Percentiles rank a stretch among this genome's conserved stretches.
These are phyloP conservation scores for Fraxinus americana DNA, from an alignment of 257 asterid species.

Conservation along the genomic window DNA sequence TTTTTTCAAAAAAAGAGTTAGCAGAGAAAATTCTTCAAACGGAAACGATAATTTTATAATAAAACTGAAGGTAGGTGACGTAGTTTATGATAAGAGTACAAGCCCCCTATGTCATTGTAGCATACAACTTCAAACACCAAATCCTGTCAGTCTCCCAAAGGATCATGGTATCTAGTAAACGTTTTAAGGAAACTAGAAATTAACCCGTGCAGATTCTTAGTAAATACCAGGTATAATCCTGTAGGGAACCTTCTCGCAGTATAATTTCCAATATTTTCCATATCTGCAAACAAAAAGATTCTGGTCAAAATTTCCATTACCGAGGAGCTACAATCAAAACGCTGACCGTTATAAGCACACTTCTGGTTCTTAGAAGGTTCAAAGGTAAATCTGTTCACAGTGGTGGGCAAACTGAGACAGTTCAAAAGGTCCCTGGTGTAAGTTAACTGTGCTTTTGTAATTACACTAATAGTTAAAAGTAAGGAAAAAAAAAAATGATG, in stretches of 20 bases:
- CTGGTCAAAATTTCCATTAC: conserved; percentile 9
- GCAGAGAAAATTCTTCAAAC: neutral
- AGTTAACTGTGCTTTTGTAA: neutral
- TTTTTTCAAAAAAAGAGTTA: neutral
- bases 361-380: neutral
- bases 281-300: conserved; percentile 57
- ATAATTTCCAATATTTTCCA: conserved; percentile 88
- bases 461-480: neutral
- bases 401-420: neutral
- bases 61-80: conserved; percentile 6
- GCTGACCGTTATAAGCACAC: neutral
- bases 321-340: neutral
- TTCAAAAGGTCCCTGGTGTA: too few relatives aligned
- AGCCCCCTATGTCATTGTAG: neutral
- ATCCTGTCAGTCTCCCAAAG: neutral
- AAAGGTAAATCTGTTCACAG: neutral
- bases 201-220: conserved; percentile 33
- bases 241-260: conserved; percentile 86
- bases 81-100: neutral
- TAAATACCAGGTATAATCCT: conserved; percentile 74
- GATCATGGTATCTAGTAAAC: neutral
- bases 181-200: neutral
- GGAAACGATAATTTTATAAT: neutral
- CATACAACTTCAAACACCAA: neutral
- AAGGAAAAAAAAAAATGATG: neutral